Evolutionary conservation across 2,329 filamentous ascomycete species (phyloP).

Genomic region (Myriosclerotinia scirpicola): DNA sequence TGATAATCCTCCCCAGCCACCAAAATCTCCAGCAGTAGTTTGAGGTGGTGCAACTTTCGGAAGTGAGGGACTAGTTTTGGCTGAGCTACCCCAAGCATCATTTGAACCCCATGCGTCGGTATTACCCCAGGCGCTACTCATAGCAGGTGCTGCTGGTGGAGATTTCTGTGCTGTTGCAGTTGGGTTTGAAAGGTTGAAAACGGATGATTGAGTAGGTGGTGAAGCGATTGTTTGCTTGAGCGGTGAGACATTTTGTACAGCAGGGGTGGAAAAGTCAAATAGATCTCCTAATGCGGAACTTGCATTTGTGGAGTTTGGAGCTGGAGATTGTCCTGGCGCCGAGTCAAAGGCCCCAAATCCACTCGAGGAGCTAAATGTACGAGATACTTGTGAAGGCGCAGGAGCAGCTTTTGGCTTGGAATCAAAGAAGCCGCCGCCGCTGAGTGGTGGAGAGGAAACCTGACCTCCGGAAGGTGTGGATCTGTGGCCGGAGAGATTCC

Average conservation of each 20-base stretch:
- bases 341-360: constrained; percentile 63
- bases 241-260: constrained; percentile 46
- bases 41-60: constrained; percentile 45
- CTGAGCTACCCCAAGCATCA: constrained; percentile 76
- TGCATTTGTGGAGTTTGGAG: constrained; percentile 37
- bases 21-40: constrained; percentile 59
- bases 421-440: constrained; percentile 82
- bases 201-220: constrained; percentile 53
- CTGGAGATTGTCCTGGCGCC: constrained; percentile 46
- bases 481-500: constrained; percentile 45
- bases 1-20: constrained; percentile 51
- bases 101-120: constrained; percentile 80
- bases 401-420: constrained; percentile 59
- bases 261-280: constrained; percentile 69
- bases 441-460: constrained; percentile 49
- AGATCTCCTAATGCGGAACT: constrained; percentile 70
- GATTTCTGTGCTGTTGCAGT: constrained; percentile 47
- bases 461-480: constrained; percentile 40
- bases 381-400: constrained; percentile 47
- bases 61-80: constrained; percentile 50
- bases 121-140: constrained; percentile 42
- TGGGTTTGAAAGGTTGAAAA: constrained; percentile 75
- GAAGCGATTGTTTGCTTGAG: constrained; percentile 43
- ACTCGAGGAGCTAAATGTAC: constrained; percentile 55
- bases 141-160: constrained; percentile 43